Evolutionary conservation across 73 alveolate species (phyloP), one percentile per base, ranked within the genome.

Genomic region (Durusdinium trenchii): DNA sequence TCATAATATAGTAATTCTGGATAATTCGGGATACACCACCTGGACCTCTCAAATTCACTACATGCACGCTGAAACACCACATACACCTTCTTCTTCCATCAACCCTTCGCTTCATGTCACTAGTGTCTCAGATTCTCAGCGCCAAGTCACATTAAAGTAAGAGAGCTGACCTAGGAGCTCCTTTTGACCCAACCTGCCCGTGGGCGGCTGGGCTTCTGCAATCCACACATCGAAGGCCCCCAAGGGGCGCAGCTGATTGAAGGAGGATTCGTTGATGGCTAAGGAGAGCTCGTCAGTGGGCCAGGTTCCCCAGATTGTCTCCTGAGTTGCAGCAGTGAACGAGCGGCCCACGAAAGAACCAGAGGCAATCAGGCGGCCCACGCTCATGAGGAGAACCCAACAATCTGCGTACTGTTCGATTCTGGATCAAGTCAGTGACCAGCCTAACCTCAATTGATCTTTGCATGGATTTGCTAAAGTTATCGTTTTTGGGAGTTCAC

Each of bases 141-240:
- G 18, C 43, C 67, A 35, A 48, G 73, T 36, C 7, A 36, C 96
- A 45, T 89, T 89, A 71, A 89, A 89, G 86, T 86, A 89, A 40
- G 82, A 42, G n/a, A 89, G 52, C 61, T 89, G 86, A 36, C n/a
- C 50, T 52, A 32, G 64, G 50, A 89, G 40, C 7, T 62, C 85
- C 3, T 38, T 46, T 51, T 89, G 96, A 9, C 96, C 96, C 51
- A 57, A 46, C 26, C 96, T 46, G 83, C 69, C 67, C 43, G 96
- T 89, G 38, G 86, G 85, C 35, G 96, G 96, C 51, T 64, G 85
- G 16, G 96, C 43, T 30, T 89, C 85, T 18, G 83, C 96, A 36
- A 92, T 71, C 98, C 98, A 92, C 38, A 75, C 91, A 48, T 92
- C 98, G 64, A 92, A 92, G 73, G 98, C 98, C 51, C 98, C 98